phyloP scores from a whole-genome alignment of 2,329 filamentous ascomycete genomes.

The Macroventuria anomochaeta region DNA sequence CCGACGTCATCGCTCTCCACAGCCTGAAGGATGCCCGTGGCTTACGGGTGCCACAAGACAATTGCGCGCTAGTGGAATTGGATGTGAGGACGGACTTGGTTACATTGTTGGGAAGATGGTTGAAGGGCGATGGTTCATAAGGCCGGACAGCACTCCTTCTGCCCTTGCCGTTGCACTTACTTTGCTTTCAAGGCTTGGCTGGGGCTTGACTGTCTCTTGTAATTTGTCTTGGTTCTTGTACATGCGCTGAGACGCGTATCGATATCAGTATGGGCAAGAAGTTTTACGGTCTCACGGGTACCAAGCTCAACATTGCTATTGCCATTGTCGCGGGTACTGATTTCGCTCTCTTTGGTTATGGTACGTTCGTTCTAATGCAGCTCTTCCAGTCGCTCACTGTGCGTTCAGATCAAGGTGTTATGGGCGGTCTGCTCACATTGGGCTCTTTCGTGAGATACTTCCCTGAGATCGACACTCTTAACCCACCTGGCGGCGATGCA shows the following conservation, averaged over 20 bases:
- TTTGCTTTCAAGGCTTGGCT: constrained; percentile 5
- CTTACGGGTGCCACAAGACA: constrained; percentile 6
- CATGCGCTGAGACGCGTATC: constrained; percentile 2
- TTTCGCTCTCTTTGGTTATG: constrained; percentile 70
- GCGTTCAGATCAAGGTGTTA: constrained; percentile 55
- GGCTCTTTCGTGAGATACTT: constrained; percentile 61
- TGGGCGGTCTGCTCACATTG: constrained; percentile 72
- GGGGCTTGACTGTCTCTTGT: background rate
- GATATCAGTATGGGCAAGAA: constrained; percentile 31
- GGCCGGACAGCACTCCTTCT: constrained; percentile 1
- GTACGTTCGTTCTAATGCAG: constrained; percentile 53
- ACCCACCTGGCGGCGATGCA: constrained; percentile 41
- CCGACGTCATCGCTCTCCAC: constrained; percentile 13
- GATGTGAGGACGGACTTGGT: constrained; percentile 4
- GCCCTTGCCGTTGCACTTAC: background rate
- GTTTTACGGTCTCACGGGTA: constrained; percentile 71
- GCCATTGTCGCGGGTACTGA: constrained; percentile 75
- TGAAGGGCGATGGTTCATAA: constrained; percentile 11
- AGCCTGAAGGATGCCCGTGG: constrained; percentile 4
- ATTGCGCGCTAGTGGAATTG: constrained; percentile 7
- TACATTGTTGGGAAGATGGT: constrained; percentile 8
- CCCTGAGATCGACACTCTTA: constrained; percentile 50
- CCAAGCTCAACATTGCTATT: constrained; percentile 70
- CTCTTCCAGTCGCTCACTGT: background rate
- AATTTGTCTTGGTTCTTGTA: constrained; percentile 9